Conservation (phyloP, 2,329 filamentous ascomycete species). For the Paecilomyces sp. region DNA sequence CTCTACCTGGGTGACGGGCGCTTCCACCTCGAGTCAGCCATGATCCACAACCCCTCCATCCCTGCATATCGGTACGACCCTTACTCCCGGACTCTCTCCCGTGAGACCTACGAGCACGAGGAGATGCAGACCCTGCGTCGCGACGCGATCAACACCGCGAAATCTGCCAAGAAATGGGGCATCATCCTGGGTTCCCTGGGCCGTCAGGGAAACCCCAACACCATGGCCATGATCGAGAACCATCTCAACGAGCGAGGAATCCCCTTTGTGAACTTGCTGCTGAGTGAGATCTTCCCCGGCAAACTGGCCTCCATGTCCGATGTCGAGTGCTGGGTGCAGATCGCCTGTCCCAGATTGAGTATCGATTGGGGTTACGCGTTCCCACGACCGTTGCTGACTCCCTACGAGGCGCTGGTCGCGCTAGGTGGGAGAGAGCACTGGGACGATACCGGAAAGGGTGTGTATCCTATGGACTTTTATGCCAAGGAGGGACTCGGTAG, state of each 20-base stretch:
- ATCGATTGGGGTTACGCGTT: conserved; percentile 99
- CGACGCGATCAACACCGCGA: conserved; percentile 68
- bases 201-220: conserved; percentile 91
- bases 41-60: conserved; percentile 93
- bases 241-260: conserved; percentile 65
- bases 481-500: conserved; percentile 83
- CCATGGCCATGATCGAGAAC: conserved; percentile 76
- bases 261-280: conserved; percentile 73
- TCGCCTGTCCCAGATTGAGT: conserved; percentile 90
- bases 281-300: conserved; percentile 94
- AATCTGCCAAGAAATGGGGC: conserved; percentile 80
- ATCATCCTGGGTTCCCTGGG: conserved; percentile 89
- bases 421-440: conserved; percentile 71
- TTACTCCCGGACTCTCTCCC: conserved; percentile 84
- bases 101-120: conserved; percentile 84
- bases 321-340: conserved; percentile 97
- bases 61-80: conserved; percentile 96
- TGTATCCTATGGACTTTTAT: conserved; percentile 99
- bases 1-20: conserved; percentile 87
- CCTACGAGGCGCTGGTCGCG: conserved; percentile 92
- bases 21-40: conserved; percentile 95
- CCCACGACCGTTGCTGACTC: conserved; percentile 76
- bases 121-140: conserved; percentile 80
- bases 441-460: conserved; percentile 52
- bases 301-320: conserved; percentile 91